phyloP scores from a whole-genome alignment of 352 stramenopile genomes.

The Achlya hypogyna region DNA sequence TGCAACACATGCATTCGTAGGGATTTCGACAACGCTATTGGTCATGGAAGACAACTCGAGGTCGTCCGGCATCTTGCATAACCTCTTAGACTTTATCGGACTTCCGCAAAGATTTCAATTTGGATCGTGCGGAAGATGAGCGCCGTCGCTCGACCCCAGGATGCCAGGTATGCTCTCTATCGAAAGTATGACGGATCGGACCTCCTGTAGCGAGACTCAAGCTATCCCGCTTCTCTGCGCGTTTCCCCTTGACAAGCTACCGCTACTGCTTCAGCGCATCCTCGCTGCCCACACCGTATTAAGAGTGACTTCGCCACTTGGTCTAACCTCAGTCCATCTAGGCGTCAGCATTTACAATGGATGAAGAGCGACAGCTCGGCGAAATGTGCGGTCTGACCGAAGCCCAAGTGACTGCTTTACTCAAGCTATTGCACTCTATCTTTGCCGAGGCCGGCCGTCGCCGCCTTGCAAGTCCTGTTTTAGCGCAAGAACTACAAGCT shows the following conservation, averaged over 20 bases:
- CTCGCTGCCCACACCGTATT: not conserved
- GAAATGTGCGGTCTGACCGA: not conserved
- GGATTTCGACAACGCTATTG: too few species aligned
- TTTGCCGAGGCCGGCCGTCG: not conserved
- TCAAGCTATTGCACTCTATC: not conserved
- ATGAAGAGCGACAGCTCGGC: constrained; percentile 8
- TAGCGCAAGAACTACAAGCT: not conserved
- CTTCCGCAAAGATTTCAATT: too few species aligned
- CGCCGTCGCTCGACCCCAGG: too few species aligned
- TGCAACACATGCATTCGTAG: too few species aligned
- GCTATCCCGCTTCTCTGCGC: not conserved
- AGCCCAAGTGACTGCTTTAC: not conserved
- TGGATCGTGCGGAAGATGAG: too few species aligned
- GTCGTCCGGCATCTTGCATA: too few species aligned
- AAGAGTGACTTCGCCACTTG: not conserved
- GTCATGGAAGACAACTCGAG: too few species aligned
- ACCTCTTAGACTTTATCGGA: too few species aligned
- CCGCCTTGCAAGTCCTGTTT: not conserved
- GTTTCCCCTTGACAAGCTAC: constrained; percentile 4
- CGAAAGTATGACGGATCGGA: too few species aligned
- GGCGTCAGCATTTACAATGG: not conserved
- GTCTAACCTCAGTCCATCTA: not conserved
- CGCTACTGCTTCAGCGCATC: not conserved
- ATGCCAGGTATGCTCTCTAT: too few species aligned
- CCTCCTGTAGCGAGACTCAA: not conserved